Base-by-base conservation (phyloP, 2,329 filamentous ascomycete genomes). In the Aureobasidium zeae region DNA sequence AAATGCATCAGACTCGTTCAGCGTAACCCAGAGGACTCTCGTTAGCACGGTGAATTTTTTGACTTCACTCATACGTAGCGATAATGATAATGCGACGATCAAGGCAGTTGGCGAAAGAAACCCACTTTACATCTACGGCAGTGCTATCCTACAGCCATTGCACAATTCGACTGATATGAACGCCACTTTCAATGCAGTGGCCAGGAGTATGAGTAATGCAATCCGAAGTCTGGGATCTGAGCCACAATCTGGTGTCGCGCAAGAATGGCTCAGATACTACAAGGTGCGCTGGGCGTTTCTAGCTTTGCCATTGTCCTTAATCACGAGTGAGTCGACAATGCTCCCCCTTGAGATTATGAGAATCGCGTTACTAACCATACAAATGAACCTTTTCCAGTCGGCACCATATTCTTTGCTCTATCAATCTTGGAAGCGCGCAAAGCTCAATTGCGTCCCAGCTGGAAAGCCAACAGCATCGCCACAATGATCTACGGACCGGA, bases 191-290 rank as follows among this genome's bases (percentile, higher is more conserved):
- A 24, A 44, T 11, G 17, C 29, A 16, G n/a, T 44, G 19, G 41
- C 41, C 2, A 28, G 3, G 22, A 44, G 41, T 25, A 13, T 44
- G 41, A 44, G 21, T 15, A 44, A 35, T n/a, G 41, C 41, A 2
- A 29, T 44, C 2, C 41, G 41, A 5, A 22, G 5, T 3, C 1
- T 34, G 1, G 41, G 41, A 7, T 12, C 6, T 1, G 17, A 19
- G 0, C 15, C 16, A 1, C 5, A 15, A 4, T 4, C 5, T 6
- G 31, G 41, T 3, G 16, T 10, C 1, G 11, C 17, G 15, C 31
- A 44, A 24, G 22, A 44, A 6, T 35, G 31, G 41, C 21, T 34
- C 9, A 28, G n/a, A 19, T 30, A 28, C 7, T 44, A 35, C 24
- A 6, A 35, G n/a, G 24, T 44, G 8, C 31, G 41, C 9, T 44